phyloP scores from a whole-genome alignment of 1,284 basidiomycete species.

The Moesziomyces sp. region DNA sequence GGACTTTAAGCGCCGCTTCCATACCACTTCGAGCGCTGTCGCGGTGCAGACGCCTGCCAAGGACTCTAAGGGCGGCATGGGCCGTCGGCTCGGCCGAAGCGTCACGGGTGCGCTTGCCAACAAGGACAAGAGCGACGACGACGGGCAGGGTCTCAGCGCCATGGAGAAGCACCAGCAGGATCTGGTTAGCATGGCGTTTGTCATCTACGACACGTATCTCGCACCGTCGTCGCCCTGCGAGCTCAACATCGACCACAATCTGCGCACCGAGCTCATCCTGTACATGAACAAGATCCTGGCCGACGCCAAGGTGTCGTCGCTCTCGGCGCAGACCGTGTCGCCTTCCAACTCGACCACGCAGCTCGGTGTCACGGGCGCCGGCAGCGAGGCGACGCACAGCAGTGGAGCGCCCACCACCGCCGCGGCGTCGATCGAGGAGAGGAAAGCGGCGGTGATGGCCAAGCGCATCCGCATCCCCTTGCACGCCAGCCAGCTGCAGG shows the following conservation, averaged over 20 bases:
- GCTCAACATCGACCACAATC: constrained; percentile 96
- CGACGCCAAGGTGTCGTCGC: constrained; percentile 43
- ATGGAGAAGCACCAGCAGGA: constrained; percentile 98
- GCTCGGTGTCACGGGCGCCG: constrained; percentile 12
- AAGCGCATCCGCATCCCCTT: constrained; percentile 50
- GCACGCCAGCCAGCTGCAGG: constrained; percentile 81
- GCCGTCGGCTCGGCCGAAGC: constrained; percentile 75
- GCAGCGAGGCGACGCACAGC: constrained; percentile 17
- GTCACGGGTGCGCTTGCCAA: constrained; percentile 65
- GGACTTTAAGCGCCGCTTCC: constrained; percentile 95
- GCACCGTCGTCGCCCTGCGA: constrained; percentile 94
- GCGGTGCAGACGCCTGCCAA: constrained; percentile 70
- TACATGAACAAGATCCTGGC: constrained; percentile 78
- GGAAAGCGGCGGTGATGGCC: constrained; percentile 65
- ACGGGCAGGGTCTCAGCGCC: constrained; percentile 67
- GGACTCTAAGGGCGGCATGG: constrained; percentile 31
- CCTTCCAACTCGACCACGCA: constrained; percentile 32
- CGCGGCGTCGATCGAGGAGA: constrained; percentile 72
- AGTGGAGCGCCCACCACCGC: constrained; percentile 4
- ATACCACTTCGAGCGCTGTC: constrained; percentile 89
- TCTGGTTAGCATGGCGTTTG: constrained; percentile 90
- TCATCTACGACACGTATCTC: constrained; percentile 93
- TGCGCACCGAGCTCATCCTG: constrained; percentile 90
- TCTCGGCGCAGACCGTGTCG: constrained; percentile 15
- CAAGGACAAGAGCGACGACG: constrained; percentile 34